These are phyloP conservation scores for Dalbergia cochinchinensis DNA, from an alignment of 306 rosid genomes.

Conservation along the genomic window DNA sequence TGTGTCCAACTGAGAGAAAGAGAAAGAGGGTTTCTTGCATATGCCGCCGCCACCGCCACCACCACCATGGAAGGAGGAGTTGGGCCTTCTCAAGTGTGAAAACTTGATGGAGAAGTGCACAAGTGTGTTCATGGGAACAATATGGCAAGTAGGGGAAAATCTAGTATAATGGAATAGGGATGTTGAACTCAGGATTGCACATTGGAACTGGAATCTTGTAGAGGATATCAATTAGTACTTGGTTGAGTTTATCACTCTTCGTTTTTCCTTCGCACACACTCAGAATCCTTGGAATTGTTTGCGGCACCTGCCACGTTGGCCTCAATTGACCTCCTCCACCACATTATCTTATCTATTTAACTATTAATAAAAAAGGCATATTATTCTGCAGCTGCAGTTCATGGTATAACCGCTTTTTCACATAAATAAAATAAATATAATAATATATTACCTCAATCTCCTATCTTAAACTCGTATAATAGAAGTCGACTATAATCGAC, in stretches of 20 bases:
- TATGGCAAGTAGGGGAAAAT: conserved; percentile 30
- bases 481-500: no score
- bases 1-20: conserved; percentile 44
- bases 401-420: no score
- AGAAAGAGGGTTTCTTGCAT: conserved; percentile 55
- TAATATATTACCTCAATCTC: no score
- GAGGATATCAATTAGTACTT: neutral
- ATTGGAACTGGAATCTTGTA: conserved; percentile 40
- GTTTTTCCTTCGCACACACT: conserved; percentile 42
- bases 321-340: conserved; percentile 7
- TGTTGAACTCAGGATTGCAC: conserved; percentile 4
- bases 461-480: no score
- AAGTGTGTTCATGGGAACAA: conserved; percentile 59
- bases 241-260: conserved; percentile 22
- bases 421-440: no score
- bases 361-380: no score
- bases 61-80: conserved; percentile 39
- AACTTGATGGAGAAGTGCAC: conserved; percentile 59
- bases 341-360: neutral
- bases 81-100: conserved; percentile 50
- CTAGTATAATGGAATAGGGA: conserved; percentile 28
- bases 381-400: no score
- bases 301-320: conserved; percentile 37
- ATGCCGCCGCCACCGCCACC: conserved; percentile 23
- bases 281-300: conserved; percentile 36